Percentiles rank a stretch among this genome's conserved stretches.
phyloP scores from a whole-genome alignment of 257 asterid genomes.

The Solanum sparsipilum region DNA sequence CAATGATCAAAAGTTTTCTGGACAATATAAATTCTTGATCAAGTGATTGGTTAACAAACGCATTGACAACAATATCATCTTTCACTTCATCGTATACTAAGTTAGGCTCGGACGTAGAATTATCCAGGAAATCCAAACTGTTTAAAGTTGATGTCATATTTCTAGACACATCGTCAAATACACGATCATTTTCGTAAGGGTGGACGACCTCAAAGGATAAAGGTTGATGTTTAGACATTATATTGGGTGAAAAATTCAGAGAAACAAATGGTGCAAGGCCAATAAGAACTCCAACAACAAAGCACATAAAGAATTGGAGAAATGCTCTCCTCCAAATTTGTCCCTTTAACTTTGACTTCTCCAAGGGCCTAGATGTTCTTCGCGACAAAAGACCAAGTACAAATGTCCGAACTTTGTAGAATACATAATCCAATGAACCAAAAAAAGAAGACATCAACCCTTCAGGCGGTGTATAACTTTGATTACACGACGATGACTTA shows the following conservation, averaged over 20 bases:
- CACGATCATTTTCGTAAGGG: background rate
- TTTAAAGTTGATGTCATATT: conserved; percentile 13
- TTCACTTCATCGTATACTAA: conserved; percentile 2
- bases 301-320: conserved; percentile 50
- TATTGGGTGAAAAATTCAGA: conserved; percentile 15
- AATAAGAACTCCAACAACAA: conserved; percentile 39
- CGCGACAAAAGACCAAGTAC: conserved; percentile 36
- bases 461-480: conserved; percentile 23
- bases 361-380: conserved; percentile 35
- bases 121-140: conserved; percentile 8
- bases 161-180: conserved; percentile 9
- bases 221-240: conserved; percentile 20
- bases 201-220: conserved; percentile 27
- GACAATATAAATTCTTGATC: conserved; percentile 9
- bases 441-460: conserved; percentile 20
- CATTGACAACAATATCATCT: background rate
- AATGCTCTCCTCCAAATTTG: conserved; percentile 49
- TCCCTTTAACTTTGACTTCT: conserved; percentile 45
- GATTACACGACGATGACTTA: conserved; percentile 39
- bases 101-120: conserved; percentile 6
- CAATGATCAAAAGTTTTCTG: conserved; percentile 54
- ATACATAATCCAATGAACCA: conserved; percentile 38
- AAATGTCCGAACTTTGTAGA: conserved; percentile 27
- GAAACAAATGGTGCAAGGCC: conserved; percentile 55
- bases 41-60: conserved; percentile 6